A percentile compares a stretch with the other conserved stretches of the same genome.
These are phyloP conservation scores for Botrytis elliptica DNA, from an alignment of 2,329 filamentous ascomycete species.

Conservation along the genomic window DNA sequence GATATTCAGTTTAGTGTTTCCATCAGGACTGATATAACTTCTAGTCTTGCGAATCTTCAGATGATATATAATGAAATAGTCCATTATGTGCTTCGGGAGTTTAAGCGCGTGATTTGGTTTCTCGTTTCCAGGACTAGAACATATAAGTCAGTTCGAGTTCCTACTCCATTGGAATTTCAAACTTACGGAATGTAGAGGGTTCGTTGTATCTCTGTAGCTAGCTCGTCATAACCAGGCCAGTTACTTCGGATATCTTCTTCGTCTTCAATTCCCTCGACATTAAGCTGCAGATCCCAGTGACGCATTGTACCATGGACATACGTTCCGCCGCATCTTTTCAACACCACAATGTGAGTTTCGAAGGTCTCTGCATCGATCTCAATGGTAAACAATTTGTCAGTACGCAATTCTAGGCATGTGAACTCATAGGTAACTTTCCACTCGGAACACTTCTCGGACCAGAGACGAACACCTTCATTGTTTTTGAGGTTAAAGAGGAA, in stretches of 20 bases:
- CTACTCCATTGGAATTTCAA: background rate
- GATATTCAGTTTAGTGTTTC: conserved; percentile 24
- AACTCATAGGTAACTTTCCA: conserved; percentile 36
- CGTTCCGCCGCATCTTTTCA: conserved; percentile 28
- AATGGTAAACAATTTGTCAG: conserved; percentile 28
- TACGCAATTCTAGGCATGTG: conserved; percentile 28
- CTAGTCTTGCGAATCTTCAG: conserved; percentile 22
- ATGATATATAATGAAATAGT: background rate
- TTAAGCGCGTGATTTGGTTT: conserved; percentile 21
- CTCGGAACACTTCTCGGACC: conserved; percentile 25
- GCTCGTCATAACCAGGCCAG: conserved; percentile 22
- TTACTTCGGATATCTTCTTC: conserved; percentile 21
- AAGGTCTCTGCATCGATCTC: conserved; percentile 38
- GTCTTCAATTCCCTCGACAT: conserved; percentile 25
- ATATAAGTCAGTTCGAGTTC: background rate
- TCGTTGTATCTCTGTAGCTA: conserved; percentile 26
- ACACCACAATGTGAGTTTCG: conserved; percentile 23
- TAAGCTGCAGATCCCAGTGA: conserved; percentile 37
- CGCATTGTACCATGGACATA: conserved; percentile 37
- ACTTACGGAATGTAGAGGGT: conserved; percentile 37
- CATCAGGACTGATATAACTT: conserved; percentile 20
- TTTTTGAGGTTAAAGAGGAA: conserved; percentile 31
- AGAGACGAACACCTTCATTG: conserved; percentile 27
- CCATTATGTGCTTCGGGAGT: conserved; percentile 11
- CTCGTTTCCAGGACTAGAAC: conserved; percentile 10